Conservation (phyloP, 495 filamentous ascomycete genomes). For the Penicillium atrosanguineum region DNA sequence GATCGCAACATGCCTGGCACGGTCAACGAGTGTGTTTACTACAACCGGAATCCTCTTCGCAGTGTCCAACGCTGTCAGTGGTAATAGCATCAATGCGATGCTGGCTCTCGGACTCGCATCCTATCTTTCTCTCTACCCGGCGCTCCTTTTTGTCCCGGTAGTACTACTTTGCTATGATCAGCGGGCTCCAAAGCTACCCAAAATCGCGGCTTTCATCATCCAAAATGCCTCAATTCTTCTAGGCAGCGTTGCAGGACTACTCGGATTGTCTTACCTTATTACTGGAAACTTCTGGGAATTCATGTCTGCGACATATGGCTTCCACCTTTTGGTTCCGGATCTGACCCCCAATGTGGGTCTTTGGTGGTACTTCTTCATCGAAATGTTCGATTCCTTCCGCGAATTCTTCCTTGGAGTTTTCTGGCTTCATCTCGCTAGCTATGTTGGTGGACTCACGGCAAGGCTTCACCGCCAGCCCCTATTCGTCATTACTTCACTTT, state of each 20-base stretch:
- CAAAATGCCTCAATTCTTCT: conserved; percentile 47
- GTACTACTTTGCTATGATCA: conserved; percentile 79
- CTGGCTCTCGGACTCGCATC: conserved; percentile 81
- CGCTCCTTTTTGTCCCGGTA: conserved; percentile 80
- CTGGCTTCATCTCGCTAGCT: conserved; percentile 89
- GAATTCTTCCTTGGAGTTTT: conserved; percentile 97
- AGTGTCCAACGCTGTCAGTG: conserved; percentile 76
- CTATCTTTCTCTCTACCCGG: conserved; percentile 89
- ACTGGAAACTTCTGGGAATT: conserved; percentile 83
- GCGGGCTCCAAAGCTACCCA: conserved; percentile 28
- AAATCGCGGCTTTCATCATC: conserved; percentile 46
- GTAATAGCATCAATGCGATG: conserved; percentile 72
- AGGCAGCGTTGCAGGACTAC: conserved; percentile 52
- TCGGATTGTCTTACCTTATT: conserved; percentile 69
- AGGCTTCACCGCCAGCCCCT: conserved; percentile 80
- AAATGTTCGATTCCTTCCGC: conserved; percentile 98
- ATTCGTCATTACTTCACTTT: conserved; percentile 74
- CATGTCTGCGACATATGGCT: conserved; percentile 82
- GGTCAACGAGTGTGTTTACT: conserved; percentile 87
- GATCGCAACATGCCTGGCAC: conserved; percentile 86
- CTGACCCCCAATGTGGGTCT: conserved; percentile 92
- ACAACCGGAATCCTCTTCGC: conserved; percentile 84
- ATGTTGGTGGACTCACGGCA: conserved; percentile 79
- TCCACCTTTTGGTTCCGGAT: conserved; percentile 87
- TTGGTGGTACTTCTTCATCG: conserved; percentile 99